Evolutionary conservation across 2,329 filamentous ascomycete genomes (phyloP).

Genomic region (Diaporthe vexans): DNA sequence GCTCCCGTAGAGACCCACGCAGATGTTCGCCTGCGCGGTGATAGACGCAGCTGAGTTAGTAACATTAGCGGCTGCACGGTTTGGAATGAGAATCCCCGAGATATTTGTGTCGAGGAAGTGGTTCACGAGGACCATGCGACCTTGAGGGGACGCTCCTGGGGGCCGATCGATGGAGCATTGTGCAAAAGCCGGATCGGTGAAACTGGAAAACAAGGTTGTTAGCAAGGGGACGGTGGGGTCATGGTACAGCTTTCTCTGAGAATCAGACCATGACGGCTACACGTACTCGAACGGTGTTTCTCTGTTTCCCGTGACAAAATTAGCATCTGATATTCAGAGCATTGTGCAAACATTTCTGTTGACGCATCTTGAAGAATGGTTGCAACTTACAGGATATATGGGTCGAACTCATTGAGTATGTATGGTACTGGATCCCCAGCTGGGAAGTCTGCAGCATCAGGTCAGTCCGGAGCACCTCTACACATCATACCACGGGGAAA

Average conservation of each 20-base stretch:
- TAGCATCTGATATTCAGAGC: background rate
- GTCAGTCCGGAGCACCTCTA: background rate
- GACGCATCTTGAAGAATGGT: no score
- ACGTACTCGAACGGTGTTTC: constrained; percentile 76
- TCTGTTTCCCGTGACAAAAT: background rate
- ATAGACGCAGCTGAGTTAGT: constrained; percentile 64
- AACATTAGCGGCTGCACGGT: constrained; percentile 51
- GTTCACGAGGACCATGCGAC: constrained; percentile 69
- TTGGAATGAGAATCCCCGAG: constrained; percentile 48
- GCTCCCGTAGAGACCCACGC: constrained; percentile 49
- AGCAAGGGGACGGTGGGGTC: background rate
- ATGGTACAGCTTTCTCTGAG: background rate
- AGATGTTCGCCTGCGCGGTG: constrained; percentile 57
- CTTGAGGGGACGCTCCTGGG: constrained; percentile 51
- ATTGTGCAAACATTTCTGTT: no score
- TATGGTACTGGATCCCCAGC: constrained; percentile 63
- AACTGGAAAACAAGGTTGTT: constrained; percentile 46
- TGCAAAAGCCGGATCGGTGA: constrained; percentile 70
- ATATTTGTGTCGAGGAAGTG: constrained; percentile 71
- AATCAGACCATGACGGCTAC: background rate
- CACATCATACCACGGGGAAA: no score
- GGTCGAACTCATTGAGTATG: constrained; percentile 73
- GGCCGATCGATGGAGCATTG: constrained; percentile 78
- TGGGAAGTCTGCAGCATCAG: constrained; percentile 10
- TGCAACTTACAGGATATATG: constrained; percentile 50